phyloP scores from a whole-genome alignment of 176 grass and related monocot species.

The Thinopyrum elongatum region DNA sequence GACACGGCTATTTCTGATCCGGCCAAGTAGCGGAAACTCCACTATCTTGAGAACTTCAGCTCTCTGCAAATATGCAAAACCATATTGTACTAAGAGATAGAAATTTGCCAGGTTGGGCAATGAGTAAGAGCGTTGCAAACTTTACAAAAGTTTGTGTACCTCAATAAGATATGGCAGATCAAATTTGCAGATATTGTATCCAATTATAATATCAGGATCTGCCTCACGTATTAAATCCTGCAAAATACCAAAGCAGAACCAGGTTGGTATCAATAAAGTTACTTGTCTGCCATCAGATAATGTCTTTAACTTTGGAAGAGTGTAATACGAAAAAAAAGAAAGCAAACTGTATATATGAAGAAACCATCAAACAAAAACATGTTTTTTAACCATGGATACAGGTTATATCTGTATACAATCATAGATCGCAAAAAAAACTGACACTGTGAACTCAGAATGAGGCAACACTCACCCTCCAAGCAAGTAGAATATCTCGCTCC shows the following conservation, averaged over 20 bases:
- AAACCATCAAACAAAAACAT: constrained; percentile 2
- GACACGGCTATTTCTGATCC: constrained; percentile 88
- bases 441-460: constrained; percentile 1
- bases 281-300: constrained; percentile 14
- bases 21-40: constrained; percentile 90
- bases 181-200: constrained; percentile 99
- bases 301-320: constrained; percentile 1
- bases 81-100: constrained; percentile 8
- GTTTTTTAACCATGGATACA: not conserved
- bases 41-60: constrained; percentile 95
- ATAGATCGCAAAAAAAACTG: not conserved
- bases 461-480: constrained; percentile 89
- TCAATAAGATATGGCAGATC: constrained; percentile 97
- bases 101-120: not conserved
- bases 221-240: constrained; percentile 91
- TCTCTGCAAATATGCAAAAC: constrained; percentile 58
- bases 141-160: constrained; percentile 36
- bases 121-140: not conserved
- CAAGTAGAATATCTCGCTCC: constrained; percentile 80
- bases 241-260: constrained; percentile 31
- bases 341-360: constrained; percentile 14
- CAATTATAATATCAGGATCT: constrained; percentile 97
- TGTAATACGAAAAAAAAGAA: not conserved
- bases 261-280: constrained; percentile 4
- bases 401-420: constrained; percentile 16